Percentiles rank a stretch among this genome's conserved stretches.
Evolutionary conservation across 106 monocot species (phyloP).

Genomic region (Dendrobium officinale): DNA sequence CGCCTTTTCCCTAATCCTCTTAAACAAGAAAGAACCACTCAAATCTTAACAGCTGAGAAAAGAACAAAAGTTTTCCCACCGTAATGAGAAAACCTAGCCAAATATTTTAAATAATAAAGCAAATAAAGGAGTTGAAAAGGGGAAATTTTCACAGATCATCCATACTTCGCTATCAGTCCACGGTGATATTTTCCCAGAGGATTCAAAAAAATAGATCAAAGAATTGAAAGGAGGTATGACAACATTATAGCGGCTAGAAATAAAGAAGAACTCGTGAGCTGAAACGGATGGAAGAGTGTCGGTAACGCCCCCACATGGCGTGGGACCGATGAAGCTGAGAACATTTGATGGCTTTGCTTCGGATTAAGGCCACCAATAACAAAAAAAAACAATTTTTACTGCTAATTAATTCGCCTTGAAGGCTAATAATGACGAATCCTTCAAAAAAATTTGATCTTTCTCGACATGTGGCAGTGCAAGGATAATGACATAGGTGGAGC

Average conservation of each 20-base stretch:
- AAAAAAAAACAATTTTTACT: neutral
- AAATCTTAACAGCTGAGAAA: slow-evolving; percentile 5
- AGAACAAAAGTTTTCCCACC: slow-evolving; percentile 8
- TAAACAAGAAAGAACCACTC: slow-evolving; percentile 3
- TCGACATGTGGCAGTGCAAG: neutral
- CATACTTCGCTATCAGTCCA: neutral
- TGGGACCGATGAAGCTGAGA: neutral
- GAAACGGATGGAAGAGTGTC: slow-evolving; percentile 5
- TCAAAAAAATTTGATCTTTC: neutral
- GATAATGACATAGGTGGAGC: neutral
- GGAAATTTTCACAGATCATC: neutral
- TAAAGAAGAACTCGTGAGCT: neutral
- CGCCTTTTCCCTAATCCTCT: neutral
- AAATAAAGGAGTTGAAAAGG: neutral
- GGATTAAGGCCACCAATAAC: neutral
- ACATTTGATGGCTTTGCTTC: neutral
- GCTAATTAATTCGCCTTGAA: neutral
- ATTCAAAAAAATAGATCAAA: neutral
- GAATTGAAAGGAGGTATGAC: neutral
- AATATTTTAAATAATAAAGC: neutral
- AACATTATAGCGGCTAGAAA: neutral
- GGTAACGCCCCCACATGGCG: slow-evolving; percentile 4
- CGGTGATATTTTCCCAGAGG: neutral
- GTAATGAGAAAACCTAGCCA: slow-evolving; percentile 2
- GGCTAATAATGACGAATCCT: neutral